Evolutionary conservation across 257 asterid genomes (phyloP).

Genomic region (Scutellaria minor): DNA sequence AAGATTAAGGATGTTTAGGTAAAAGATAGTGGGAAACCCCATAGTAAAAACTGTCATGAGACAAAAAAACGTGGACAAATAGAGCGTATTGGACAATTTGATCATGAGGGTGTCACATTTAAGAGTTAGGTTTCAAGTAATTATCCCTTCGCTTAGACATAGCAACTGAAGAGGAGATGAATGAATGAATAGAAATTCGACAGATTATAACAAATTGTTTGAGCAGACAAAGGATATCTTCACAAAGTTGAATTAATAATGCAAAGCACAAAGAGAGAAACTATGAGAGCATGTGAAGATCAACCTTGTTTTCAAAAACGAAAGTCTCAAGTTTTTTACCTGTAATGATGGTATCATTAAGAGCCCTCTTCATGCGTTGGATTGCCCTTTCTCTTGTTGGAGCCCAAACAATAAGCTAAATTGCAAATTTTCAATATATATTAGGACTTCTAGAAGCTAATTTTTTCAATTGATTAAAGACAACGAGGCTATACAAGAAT

Average conservation of each 20-base stretch:
- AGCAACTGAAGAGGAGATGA: background rate
- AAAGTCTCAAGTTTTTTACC: slow-evolving; percentile 46
- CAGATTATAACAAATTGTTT: background rate
- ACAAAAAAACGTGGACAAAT: background rate
- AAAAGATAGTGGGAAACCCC: background rate
- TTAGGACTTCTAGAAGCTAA: slow-evolving; percentile 31
- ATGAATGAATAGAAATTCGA: background rate
- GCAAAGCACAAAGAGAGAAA: slow-evolving; percentile 21
- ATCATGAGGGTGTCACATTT: background rate
- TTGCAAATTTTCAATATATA: slow-evolving; percentile 10
- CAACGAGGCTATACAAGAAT: slow-evolving; percentile 23
- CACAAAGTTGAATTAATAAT: background rate
- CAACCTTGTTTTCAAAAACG: background rate
- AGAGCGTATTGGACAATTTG: background rate
- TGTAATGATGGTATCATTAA: slow-evolving; percentile 80
- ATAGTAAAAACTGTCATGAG: background rate
- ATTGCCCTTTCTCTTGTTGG: slow-evolving; percentile 97
- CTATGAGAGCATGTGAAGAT: background rate
- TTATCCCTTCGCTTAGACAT: background rate
- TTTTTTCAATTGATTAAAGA: slow-evolving; percentile 21
- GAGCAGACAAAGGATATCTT: background rate
- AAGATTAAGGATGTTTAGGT: slow-evolving; percentile 2
- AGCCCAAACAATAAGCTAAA: slow-evolving; percentile 97
- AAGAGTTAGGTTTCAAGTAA: background rate
- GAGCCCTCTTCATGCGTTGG: slow-evolving; percentile 98